Percentiles rank a stretch among this genome's conserved stretches.
These are phyloP conservation scores for Prunus mira DNA, from an alignment of 306 rosid species.

Conservation along the genomic window DNA sequence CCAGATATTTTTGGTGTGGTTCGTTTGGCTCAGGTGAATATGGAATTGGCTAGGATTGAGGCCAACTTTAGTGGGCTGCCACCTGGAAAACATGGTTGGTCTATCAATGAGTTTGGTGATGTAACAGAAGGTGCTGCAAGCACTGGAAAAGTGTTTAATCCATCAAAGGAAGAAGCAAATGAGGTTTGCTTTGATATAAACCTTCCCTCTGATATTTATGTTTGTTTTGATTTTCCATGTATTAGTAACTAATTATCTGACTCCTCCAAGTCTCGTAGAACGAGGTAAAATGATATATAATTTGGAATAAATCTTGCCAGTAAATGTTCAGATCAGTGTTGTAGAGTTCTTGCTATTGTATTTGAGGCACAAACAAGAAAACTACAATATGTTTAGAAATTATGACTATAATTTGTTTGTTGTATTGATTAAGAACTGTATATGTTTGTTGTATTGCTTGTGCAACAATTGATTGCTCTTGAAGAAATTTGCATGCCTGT, in stretches of 20 bases:
- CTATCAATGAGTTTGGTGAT: slow-evolving; percentile 90
- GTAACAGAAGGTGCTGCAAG: slow-evolving; percentile 82
- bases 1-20: slow-evolving; percentile 81
- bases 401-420: background rate
- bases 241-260: background rate
- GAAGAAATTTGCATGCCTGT: background rate
- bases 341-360: background rate
- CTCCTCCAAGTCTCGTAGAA: background rate
- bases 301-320: background rate
- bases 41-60: slow-evolving; percentile 89
- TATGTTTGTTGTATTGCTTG: background rate
- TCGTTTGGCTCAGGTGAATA: slow-evolving; percentile 83
- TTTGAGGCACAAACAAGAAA: background rate
- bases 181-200: slow-evolving; percentile 51
- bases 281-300: background rate
- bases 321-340: background rate
- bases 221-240: background rate
- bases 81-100: slow-evolving; percentile 93
- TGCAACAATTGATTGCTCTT: background rate
- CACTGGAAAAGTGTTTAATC: slow-evolving; percentile 75
- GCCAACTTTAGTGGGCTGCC: slow-evolving; percentile 79
- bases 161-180: slow-evolving; percentile 26
- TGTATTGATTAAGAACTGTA: background rate
- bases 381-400: background rate
- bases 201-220: background rate